Evolutionary conservation across 805 yeast genomes (phyloP), one percentile per base, ranked within the genome.

Genomic region (Lipomyces sp.): DNA sequence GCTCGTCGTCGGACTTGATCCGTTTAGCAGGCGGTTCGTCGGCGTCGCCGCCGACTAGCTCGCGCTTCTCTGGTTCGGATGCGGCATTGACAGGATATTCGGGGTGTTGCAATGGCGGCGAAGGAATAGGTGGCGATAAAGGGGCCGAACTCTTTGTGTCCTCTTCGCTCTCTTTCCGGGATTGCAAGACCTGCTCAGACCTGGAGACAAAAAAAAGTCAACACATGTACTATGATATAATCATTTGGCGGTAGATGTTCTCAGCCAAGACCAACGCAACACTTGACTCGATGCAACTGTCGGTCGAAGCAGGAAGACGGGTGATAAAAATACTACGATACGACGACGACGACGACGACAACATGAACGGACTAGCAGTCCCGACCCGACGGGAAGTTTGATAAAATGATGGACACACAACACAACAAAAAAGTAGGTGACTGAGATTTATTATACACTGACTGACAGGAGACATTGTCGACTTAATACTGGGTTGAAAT

Each of bases 91-190:
- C 35, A 18, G 34, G 18, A 13, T 30, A 42, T 24, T 61, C 67
- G 18, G 65, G 10, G 62, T 64, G 68, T 53, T 61, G 65, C 29
- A 67, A 54, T 13, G 71, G 71, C 4, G 71, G 71, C 4, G 71
- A 68, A 13, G 71, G 71, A 29, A 68, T 68, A 5, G 71, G 71
- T 13, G 71, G 71, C 24, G 71, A 68, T 39, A 68, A 59, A 2
- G 71, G 71, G 2, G 71, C 71, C 6, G 62, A n/a, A 54, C 62
- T 64, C 35, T 57, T 60, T 5, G 60, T 39, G 57, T 55, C 54
- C n/a, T 55, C 54, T 6, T 51, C 54, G 32, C 10, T 34, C 34
- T 51, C 54, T 51, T 51, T 60, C 29, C 30, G 57, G n/a, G n/a
- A n/a, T 39, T 34, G 50, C 10, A 35, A n/a, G 54, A 34, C 48